Evolutionary conservation across 768 basidiomycete species (phyloP), one percentile per base, ranked within the genome.

Genomic region (Boletus pseudo-olivaceus): DNA sequence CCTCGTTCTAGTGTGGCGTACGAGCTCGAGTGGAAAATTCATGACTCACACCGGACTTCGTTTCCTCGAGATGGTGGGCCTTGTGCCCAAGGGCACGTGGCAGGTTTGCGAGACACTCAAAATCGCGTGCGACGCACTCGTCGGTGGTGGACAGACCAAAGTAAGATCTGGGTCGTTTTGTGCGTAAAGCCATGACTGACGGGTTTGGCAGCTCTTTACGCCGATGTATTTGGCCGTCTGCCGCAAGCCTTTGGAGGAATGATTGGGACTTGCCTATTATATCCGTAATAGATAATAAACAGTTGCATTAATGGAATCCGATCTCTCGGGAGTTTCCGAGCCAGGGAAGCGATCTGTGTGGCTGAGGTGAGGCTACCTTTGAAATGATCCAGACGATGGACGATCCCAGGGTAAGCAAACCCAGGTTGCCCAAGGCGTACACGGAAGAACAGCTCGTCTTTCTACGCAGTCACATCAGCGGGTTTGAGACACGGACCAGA

Each of bases 81-180:
- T 96, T 15, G 74, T 95, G 12, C 97, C 97, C 38, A 93, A 95
- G 78, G 97, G 97, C 19, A 98, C 97, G 1, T 85, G 77, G 64
- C 84, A 90, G 53, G 92, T 98, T 34, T 90, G 90, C 55, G 93
- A 97, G 76, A 83, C 87, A 35, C 75, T 98, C 58, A 93, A 90
- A 73, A 71, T 87, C 34, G 93, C 94, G n/a, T 85, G 75, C 7
- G 83, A 83, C 37, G 78, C 88, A 0, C 76, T 98, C 14, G 89
- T 94, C 34, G 80, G 81, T 62, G 92, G 93, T 62, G 96, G 96
- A 17, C 85, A 88, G 69, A 80, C 79, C 53, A 95, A 96, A 82
- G 90, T 90, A 53, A 43, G 80, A 70, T 9, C 8, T 2, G 19
- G 49, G 9, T 19, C 2, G 27, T 37, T 6, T 43, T 10, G 40